These are phyloP conservation scores for Alectoria sarmentosa DNA, from an alignment of 495 filamentous ascomycete genomes.

Conservation along the genomic window DNA sequence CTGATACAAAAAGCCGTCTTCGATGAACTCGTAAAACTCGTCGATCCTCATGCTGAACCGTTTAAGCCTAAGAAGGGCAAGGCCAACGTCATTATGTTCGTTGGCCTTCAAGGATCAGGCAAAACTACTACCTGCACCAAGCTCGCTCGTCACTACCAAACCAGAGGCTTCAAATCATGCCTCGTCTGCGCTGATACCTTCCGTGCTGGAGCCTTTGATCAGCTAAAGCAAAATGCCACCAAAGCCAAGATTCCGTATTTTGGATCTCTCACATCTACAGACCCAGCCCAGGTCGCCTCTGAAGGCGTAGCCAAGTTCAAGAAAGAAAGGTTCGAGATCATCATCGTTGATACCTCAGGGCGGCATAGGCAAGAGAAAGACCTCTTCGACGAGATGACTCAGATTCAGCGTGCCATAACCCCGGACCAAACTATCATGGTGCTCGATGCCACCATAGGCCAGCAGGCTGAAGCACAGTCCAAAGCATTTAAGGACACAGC, in stretches of 20 bases:
- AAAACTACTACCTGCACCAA: slow-evolving; percentile 99
- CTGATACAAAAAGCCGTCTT: slow-evolving; percentile 97
- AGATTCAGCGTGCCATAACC: slow-evolving; percentile 85
- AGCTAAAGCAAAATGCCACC: slow-evolving; percentile 97
- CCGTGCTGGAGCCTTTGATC: slow-evolving; percentile 95
- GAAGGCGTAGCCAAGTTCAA: slow-evolving; percentile 99
- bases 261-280: slow-evolving; percentile 89
- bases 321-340: slow-evolving; percentile 96
- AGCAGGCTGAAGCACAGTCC: slow-evolving; percentile 89
- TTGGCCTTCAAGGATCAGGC: slow-evolving; percentile 91
- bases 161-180: slow-evolving; percentile 86
- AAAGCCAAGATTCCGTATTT: slow-evolving; percentile 99
- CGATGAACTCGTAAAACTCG: slow-evolving; percentile 90
- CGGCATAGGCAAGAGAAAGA: slow-evolving; percentile 91
- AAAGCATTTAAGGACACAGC: slow-evolving; percentile 97
- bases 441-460: slow-evolving; percentile 91
- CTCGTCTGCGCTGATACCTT: slow-evolving; percentile 98
- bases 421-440: slow-evolving; percentile 99
- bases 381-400: slow-evolving; percentile 95
- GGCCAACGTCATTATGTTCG: slow-evolving; percentile 97
- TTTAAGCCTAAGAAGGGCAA: slow-evolving; percentile 98
- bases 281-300: slow-evolving; percentile 83
- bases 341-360: slow-evolving; percentile 96
- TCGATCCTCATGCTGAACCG: slow-evolving; percentile 90
- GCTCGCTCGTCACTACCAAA: slow-evolving; percentile 89